Conservation (phyloP, 768 basidiomycete species). For the Psilocybe subaeruginosa region DNA sequence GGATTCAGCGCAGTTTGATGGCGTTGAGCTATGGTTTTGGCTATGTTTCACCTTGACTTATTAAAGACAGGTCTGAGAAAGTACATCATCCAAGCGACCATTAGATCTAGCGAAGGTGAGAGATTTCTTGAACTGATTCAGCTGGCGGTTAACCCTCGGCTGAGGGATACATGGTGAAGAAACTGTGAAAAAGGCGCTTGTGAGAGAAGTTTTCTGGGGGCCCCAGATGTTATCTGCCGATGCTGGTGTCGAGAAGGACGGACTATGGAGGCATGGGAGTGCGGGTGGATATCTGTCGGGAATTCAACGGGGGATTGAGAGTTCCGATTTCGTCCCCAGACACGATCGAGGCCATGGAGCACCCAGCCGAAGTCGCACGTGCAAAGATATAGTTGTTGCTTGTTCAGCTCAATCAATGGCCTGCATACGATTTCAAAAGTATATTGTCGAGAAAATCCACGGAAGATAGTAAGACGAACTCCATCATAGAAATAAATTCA, state of each 20-base stretch:
- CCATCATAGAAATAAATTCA: conserved; percentile 32
- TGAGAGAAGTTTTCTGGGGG: neutral
- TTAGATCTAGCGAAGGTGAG: neutral
- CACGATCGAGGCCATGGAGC: neutral
- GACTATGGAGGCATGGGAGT: conserved; percentile 9
- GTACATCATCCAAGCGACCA: neutral
- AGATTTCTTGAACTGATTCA: conserved; percentile 9
- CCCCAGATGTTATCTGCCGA: conserved; percentile 10
- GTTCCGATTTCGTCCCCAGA: conserved; percentile 1
- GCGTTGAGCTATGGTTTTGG: no score
- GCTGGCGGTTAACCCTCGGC: conserved; percentile 18
- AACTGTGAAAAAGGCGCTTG: conserved; percentile 8
- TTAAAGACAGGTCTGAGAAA: neutral
- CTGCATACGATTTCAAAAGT: neutral
- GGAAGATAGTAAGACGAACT: conserved; percentile 14
- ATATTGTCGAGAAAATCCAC: conserved; percentile 5
- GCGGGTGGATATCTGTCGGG: conserved; percentile 19
- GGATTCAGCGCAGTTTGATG: neutral
- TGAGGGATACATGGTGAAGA: conserved; percentile 11
- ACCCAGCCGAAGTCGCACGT: neutral
- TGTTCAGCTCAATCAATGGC: neutral
- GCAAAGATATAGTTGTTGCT: neutral
- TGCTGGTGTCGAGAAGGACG: conserved; percentile 8
- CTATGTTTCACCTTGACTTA: neutral
- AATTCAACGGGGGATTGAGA: conserved; percentile 17